phyloP scores from a whole-genome alignment of 164 flowering plant species.

The Umbilicus rupestris region DNA sequence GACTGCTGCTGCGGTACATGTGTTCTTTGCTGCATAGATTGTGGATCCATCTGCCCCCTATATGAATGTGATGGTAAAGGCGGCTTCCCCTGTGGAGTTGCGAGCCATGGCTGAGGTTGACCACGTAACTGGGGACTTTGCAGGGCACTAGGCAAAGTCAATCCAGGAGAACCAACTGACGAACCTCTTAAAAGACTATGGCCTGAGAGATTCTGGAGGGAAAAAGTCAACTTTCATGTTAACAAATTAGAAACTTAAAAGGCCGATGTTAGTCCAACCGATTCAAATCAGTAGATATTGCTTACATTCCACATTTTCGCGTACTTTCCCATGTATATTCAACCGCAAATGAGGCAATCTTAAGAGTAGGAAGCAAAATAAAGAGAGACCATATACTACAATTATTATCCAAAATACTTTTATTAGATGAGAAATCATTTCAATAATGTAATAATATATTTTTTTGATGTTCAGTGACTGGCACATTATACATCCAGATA shows the following conservation, averaged over 20 bases:
- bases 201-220: background rate
- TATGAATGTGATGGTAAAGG: slow-evolving; percentile 4
- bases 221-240: background rate
- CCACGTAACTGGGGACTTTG: slow-evolving; percentile 4
- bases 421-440: too few species aligned
- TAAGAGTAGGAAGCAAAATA: too few species aligned
- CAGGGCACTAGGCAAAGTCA: background rate
- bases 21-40: slow-evolving; percentile 4
- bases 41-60: slow-evolving; percentile 2
- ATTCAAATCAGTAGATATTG: background rate
- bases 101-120: slow-evolving; percentile 7
- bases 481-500: too few species aligned
- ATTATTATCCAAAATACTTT: too few species aligned
- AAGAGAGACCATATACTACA: too few species aligned
- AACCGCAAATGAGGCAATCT: too few species aligned
- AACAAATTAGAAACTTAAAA: background rate
- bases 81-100: background rate
- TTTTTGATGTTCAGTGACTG: too few species aligned
- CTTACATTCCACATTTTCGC: background rate
- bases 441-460: too few species aligned
- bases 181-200: slow-evolving; percentile 1
- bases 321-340: background rate
- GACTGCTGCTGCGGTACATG: too few species aligned
- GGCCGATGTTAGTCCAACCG: background rate
- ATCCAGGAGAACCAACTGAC: slow-evolving; percentile 5